These are phyloP conservation scores for Sphaerulina populicola DNA, from an alignment of 2,329 filamentous ascomycete species.

Conservation along the genomic window DNA sequence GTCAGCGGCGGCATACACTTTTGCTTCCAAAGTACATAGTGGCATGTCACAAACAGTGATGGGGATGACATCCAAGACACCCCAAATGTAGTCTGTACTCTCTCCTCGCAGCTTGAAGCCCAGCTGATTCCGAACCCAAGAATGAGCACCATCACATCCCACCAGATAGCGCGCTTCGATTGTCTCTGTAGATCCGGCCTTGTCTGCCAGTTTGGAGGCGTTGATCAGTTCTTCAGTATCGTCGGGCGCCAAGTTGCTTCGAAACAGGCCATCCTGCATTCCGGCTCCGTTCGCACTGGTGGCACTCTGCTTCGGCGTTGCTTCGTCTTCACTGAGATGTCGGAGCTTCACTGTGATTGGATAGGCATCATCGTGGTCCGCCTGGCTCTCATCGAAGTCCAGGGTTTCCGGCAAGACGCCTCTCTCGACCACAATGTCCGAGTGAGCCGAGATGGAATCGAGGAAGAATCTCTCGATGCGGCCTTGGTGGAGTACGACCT, in stretches of 20 bases:
- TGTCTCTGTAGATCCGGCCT: conserved; percentile 22
- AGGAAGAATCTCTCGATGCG: conserved; percentile 52
- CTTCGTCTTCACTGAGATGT: conserved; percentile 51
- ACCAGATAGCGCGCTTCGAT: conserved; percentile 57
- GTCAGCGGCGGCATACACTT: no score
- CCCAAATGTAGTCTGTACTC: conserved; percentile 26
- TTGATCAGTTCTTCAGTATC: conserved; percentile 17
- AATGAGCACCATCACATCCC: conserved; percentile 66
- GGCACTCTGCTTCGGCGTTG: conserved; percentile 43
- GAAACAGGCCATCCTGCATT: conserved; percentile 48
- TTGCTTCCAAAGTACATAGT: no score
- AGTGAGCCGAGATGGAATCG: conserved; percentile 22
- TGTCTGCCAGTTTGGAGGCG: conserved; percentile 6
- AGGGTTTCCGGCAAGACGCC: conserved; percentile 51
- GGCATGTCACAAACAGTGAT: conserved; percentile 33
- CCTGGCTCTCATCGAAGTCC: conserved; percentile 45
- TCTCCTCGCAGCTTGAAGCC: conserved; percentile 21
- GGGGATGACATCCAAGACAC: conserved; percentile 27
- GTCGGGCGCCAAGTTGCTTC: conserved; percentile 43
- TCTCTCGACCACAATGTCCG: conserved; percentile 41
- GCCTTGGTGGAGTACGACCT: conserved; percentile 60
- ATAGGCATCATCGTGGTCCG: conserved; percentile 46
- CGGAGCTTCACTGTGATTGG: conserved; percentile 54
- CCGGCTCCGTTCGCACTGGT: conserved; percentile 29
- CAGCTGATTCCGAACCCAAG: conserved; percentile 52